Evolutionary conservation across 2,329 filamentous ascomycete species (phyloP), one percentile per base, ranked within the genome.

Genomic region (Aspergillus tamarii): DNA sequence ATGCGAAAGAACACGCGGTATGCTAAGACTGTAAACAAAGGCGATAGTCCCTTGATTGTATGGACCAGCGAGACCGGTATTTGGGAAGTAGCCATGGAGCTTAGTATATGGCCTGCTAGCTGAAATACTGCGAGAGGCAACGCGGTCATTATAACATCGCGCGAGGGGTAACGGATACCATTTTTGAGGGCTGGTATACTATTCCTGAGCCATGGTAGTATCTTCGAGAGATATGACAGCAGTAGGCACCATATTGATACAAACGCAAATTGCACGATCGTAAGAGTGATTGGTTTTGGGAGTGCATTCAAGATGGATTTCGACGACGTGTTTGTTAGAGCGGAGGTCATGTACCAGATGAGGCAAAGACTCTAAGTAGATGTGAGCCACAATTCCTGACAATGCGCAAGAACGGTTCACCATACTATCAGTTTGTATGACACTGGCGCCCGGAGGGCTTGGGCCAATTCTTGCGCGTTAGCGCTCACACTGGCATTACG

Each of bases 21-120:
- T 59, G 95, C 95, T 61, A 96, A 79, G 48, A 99, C 95, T 0
- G 95, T 99, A 77, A 99, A 96, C 9, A 99, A 84, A 4, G 95
- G 95, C 3, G 94, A 98, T 30, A 99, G 87, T 9, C 95, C 95
- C 81, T 99, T 99, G 81, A 99, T 98, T 1, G 95, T 99, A 79
- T 99, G 95, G 4, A 99, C 95, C 41, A 99, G 86, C 8, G 95
- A 98, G 1, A 99, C 95, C 0, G 95, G 94, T 60, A 99, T 98
- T 76, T 93, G 92, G 57, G 93, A 91, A 36, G 94, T 99, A 32
- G 95, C 94, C 68, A 93, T 95, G 7, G 94, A 96, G 77, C 92
- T 97, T 52, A 98, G 84, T 46, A 99, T 91, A 78, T 99, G 95
- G 6, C 95, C 95, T 41, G 90, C 91, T 58, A 99, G 92, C 78